Evolutionary conservation across 2,329 filamentous ascomycete species (phyloP).

Genomic region (Alternaria hordeiaustralica): DNA sequence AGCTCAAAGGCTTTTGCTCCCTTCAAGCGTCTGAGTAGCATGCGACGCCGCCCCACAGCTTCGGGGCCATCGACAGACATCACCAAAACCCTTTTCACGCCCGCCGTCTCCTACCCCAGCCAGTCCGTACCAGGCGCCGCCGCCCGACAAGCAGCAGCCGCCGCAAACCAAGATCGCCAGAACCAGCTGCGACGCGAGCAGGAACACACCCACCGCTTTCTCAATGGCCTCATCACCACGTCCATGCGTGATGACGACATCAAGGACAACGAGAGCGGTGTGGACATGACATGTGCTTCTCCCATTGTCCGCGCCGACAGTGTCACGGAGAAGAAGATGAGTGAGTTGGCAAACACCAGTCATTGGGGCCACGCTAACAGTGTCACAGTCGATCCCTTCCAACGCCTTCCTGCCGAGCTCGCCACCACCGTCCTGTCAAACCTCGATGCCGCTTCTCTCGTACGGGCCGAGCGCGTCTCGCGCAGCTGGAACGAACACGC

Average conservation of each 20-base stretch:
- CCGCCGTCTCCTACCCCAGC: constrained; percentile 25
- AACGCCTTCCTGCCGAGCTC: constrained; percentile 64
- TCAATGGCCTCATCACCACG: constrained; percentile 31
- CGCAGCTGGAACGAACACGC: constrained; percentile 63
- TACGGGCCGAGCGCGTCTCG: constrained; percentile 63
- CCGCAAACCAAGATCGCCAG: constrained; percentile 43
- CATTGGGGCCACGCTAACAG: constrained; percentile 10
- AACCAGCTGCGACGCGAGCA: constrained; percentile 39
- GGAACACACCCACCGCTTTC: constrained; percentile 42
- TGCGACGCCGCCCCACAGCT: constrained; percentile 39
- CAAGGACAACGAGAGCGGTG: constrained; percentile 48
- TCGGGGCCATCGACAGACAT: constrained; percentile 35
- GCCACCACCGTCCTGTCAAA: constrained; percentile 65
- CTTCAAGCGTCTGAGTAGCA: constrained; percentile 40
- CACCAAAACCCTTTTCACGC: constrained; percentile 19
- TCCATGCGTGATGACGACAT: constrained; percentile 32
- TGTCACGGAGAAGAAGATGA: constrained; percentile 43
- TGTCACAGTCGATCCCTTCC: constrained; percentile 58
- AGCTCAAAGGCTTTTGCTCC: constrained; percentile 31
- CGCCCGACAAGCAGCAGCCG: constrained; percentile 45
- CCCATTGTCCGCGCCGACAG: constrained; percentile 42
- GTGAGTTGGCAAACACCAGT: constrained; percentile 25
- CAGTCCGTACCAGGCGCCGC: constrained; percentile 33
- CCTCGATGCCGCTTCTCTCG: constrained; percentile 64
- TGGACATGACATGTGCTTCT: constrained; percentile 47